Evolutionary conservation across 2,329 filamentous ascomycete genomes (phyloP), one percentile per base, ranked within the genome.

Genomic region (Pseudonectria foliicola): DNA sequence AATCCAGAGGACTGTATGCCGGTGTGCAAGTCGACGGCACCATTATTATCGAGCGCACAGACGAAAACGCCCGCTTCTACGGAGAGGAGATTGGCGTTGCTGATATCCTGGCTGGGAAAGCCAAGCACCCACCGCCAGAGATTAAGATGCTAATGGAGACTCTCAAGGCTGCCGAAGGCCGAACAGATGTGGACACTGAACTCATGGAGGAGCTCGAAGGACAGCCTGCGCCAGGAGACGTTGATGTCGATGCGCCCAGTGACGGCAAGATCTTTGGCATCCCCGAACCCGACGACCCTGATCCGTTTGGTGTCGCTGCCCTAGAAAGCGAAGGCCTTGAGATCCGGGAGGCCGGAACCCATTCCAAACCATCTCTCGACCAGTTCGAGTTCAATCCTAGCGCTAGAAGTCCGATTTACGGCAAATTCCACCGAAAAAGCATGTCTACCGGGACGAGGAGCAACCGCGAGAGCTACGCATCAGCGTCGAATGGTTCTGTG

Each of bases 51-150:
- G 85, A 92, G 57, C 74, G 88, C 24, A 80, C 73, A 2, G 85
- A 89, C 44, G 88, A 90, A 54, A 95, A 95, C 50, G 82, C 85
- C 36, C 75, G 77, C 7, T 94, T 94, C 53, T 95, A 93, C 55
- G 80, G 80, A 10, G 70, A 84, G 13, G 48, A 53, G 15, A 53
- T 73, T 13, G 46, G 61, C 1, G 68, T 66, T 4, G 54, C 62
- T 5, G 59, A 61, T 31, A 73, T 75, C 30, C 43, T 75, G 10
- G 59, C 54, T 4, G 70, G 68, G 6, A 63, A 68, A 32, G 58
- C 65, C 6, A 39, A 45, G 0, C 49, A 51, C 10, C 46, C 43
- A 4, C 54, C 53, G 10, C 44, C 42, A 0, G 49, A 51, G 27
- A 45, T 52, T 15, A 53, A 50, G 29, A 54, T 45, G 46, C 33